Evolutionary conservation across 2,329 filamentous ascomycete species (phyloP), one percentile per base, ranked within the genome.

Genomic region (Aspergillus bombycis): DNA sequence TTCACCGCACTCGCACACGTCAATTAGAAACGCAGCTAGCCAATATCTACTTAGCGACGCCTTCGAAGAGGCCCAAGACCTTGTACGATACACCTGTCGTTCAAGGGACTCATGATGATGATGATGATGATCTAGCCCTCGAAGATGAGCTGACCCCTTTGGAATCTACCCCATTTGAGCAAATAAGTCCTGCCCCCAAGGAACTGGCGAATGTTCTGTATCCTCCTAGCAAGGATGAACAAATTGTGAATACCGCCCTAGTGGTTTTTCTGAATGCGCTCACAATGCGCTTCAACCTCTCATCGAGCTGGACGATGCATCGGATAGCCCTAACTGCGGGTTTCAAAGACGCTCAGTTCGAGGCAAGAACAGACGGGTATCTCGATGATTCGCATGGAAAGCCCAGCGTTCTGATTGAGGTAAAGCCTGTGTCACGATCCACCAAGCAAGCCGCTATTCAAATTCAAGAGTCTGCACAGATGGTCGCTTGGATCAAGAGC

Each of bases 281-380:
- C 3, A 66, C 62, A 0, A 34, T 64, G n/a, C 64, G 62, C 45
- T 60, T 63, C 32, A 26, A 9, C 26, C 23, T 28, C 1, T 28
- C 23, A 2, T 3, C 5, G 1, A 19, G 16, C 26, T 67, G 65
- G 67, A 63, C 65, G 12, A 38, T 63, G 28, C 58, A 64, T 48
- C 54, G 65, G 28, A 65, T 57, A 21, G 54, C 53, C 10, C 69
- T 70, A 45, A 66, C 23, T 2, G 69, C 64, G 14, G 11, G 28
- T 0, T 67, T 70, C 38, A 28, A 30, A 11, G 26, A 43, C 3
- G 64, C 64, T 16, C 45, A 21, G 1, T 70, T 67, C 14, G 61
- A 67, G 57, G 67, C 68, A 23, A 36, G 63, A 8, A 70, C 66
- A 4, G 68, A 71, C 30, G 65, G 67, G 6, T 68, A 68, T 60